phyloP scores from a whole-genome alignment of 2,329 filamentous ascomycete genomes.

The Helotiales sp. region DNA sequence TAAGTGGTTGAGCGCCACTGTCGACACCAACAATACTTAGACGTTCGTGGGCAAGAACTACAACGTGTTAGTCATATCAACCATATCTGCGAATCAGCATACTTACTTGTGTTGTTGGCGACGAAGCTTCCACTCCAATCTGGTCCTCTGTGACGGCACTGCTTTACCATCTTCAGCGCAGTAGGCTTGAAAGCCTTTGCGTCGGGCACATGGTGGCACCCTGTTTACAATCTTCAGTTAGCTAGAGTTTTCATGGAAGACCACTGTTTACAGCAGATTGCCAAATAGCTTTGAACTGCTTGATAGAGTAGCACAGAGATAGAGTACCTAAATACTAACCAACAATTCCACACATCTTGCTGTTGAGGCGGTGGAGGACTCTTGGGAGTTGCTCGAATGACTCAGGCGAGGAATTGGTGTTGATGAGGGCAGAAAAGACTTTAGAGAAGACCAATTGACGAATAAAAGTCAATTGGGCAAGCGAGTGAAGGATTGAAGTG shows the following conservation, averaged over 20 bases:
- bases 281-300: background rate
- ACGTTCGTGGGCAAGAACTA: slow-evolving; percentile 95
- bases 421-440: background rate
- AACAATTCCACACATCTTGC: slow-evolving; percentile 27
- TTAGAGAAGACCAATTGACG: background rate
- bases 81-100: background rate
- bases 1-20: slow-evolving; percentile 90
- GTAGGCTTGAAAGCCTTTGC: slow-evolving; percentile 96
- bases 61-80: slow-evolving; percentile 26
- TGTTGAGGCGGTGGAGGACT: slow-evolving; percentile 3
- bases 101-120: slow-evolving; percentile 85
- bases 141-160: slow-evolving; percentile 95
- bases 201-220: slow-evolving; percentile 91
- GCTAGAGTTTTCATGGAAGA: background rate
- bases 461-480: background rate
- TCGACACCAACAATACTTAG: slow-evolving; percentile 95
- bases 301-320: background rate
- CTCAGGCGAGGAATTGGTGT: background rate
- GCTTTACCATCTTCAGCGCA: slow-evolving; percentile 89
- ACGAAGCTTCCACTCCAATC: slow-evolving; percentile 97
- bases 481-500: no score
- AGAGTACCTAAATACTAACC: background rate
- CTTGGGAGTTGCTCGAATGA: background rate
- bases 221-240: slow-evolving; percentile 52
- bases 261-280: background rate